Evolutionary conservation across 1,284 basidiomycete species (phyloP).

Genomic region (Fomitopsis palustris): DNA sequence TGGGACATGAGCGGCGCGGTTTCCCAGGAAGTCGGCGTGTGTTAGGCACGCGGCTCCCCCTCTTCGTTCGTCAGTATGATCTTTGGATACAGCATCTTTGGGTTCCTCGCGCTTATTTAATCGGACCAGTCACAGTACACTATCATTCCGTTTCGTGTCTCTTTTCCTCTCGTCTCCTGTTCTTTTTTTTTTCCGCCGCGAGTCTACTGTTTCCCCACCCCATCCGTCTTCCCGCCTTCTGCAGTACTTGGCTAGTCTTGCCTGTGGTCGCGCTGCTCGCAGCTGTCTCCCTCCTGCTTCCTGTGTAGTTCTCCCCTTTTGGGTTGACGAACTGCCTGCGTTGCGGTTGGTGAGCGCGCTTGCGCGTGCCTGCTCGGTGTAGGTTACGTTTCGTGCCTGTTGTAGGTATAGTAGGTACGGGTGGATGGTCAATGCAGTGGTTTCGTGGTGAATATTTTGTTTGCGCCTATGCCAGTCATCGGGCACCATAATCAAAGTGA

Average conservation of each 20-base stretch:
- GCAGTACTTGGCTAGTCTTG: conserved; percentile 1
- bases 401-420: background rate
- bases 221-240: background rate
- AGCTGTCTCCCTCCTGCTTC: conserved; percentile 25
- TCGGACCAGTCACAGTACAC: conserved; percentile 21
- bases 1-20: conserved; percentile 27
- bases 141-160: conserved; percentile 15
- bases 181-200: conserved; percentile 5
- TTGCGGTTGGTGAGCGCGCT: conserved; percentile 37
- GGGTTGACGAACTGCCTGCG: conserved; percentile 36
- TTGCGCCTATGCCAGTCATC: background rate
- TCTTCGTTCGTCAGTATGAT: conserved; percentile 4
- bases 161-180: conserved; percentile 15
- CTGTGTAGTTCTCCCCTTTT: conserved; percentile 34
- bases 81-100: conserved; percentile 13
- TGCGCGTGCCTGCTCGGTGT: conserved; percentile 9
- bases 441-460: background rate
- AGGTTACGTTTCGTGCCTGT: conserved; percentile 4
- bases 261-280: conserved; percentile 11
- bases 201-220: conserved; percentile 1
- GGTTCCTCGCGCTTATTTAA: conserved; percentile 19
- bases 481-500: too few species aligned
- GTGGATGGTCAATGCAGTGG: background rate
- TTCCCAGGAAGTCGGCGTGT: conserved; percentile 25
- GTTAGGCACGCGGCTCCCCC: conserved; percentile 17